Base-by-base conservation (phyloP, 2,329 filamentous ascomycete genomes). In the Daldinia sp. region DNA sequence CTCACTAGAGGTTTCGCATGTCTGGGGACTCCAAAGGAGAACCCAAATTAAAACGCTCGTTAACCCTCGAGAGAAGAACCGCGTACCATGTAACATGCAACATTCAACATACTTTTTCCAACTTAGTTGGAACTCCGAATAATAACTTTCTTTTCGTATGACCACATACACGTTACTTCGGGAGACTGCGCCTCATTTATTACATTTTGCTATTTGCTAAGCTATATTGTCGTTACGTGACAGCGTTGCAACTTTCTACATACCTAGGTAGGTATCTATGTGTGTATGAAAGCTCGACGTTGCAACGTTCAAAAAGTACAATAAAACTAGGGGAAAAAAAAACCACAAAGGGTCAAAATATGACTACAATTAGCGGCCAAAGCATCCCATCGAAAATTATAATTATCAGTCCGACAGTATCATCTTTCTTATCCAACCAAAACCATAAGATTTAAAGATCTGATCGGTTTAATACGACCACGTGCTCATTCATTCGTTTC, bases 361-460 rank as follows among this genome's bases (percentile, higher is more conserved):
- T 66, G 59, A 65, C 10, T 52, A 65, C 57, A 35, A 61, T 52
- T 51, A 48, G 30, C 50, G 30, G 25, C 50, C 35, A 39, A 58
- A 51, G 30, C 25, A 30, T 54, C 50, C 48, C 30, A 61, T 60
- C 54, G 47, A 58, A 50, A 63, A 50, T 41, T 60, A 70, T 66
- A 48, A 64, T 69, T 63, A 71, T 71, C 63, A 63, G 67, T 62
- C 58, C 62, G 41, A 54, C 64, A 49, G 23, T 41, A 41, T 55
- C 49, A 27, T 35, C 50, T 39, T 54, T 58, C 45, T 57, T 37
- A 52, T 39, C 49, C 32, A 58, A 49, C 58, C 50, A 19, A 15
- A 49, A 55, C 32, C 13, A 6, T 25, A 57, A n/a, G n/a, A n/a
- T n/a, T n/a, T n/a, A n/a, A n/a, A n/a, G n/a, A n/a, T n/a, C n/a